phyloP scores from a whole-genome alignment of 108 stramenopile species.

The Conticribra guillardii region DNA sequence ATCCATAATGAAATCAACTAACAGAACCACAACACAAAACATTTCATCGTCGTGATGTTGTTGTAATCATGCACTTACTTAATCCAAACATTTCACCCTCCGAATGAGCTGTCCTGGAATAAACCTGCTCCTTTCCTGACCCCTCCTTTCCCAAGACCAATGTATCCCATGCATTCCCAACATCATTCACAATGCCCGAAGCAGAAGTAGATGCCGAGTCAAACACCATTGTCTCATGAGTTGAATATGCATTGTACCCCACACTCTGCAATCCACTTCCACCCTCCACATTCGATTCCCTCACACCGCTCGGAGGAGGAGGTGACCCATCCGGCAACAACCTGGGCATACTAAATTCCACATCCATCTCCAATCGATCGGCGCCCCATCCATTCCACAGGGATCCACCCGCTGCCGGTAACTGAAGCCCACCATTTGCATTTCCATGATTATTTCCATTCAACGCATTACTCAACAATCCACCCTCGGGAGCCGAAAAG shows the following conservation, averaged over 20 bases:
- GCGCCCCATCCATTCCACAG: slow-evolving; percentile 23
- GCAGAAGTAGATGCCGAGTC: slow-evolving; percentile 55
- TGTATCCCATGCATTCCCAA: slow-evolving; percentile 10
- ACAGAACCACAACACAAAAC: too few relatives aligned
- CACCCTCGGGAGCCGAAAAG: slow-evolving; percentile 70
- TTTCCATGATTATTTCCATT: too few relatives aligned
- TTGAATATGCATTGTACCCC: slow-evolving; percentile 82
- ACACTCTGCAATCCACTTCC: slow-evolving; percentile 62
- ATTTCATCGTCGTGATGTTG: too few relatives aligned
- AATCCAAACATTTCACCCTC: slow-evolving; percentile 94
- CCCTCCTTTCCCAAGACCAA: slow-evolving; percentile 61
- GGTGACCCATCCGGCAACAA: slow-evolving; percentile 85
- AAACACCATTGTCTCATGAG: slow-evolving; percentile 90
- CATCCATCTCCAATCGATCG: slow-evolving; percentile 79
- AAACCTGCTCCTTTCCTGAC: slow-evolving; percentile 67
- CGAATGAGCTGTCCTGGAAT: slow-evolving; percentile 86
- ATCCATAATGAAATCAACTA: too few relatives aligned
- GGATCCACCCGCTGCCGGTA: slow-evolving; percentile 43
- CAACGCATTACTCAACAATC: too few relatives aligned
- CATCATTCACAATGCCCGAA: too few relatives aligned
- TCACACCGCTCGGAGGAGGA: slow-evolving; percentile 71
- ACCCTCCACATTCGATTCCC: slow-evolving; percentile 48
- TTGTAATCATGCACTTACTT: slow-evolving; percentile 61
- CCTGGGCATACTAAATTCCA: slow-evolving; percentile 93
- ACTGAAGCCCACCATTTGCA: slow-evolving; percentile 36